phyloP scores from a whole-genome alignment of 768 basidiomycete genomes.

The Tephrocybe sp. region DNA sequence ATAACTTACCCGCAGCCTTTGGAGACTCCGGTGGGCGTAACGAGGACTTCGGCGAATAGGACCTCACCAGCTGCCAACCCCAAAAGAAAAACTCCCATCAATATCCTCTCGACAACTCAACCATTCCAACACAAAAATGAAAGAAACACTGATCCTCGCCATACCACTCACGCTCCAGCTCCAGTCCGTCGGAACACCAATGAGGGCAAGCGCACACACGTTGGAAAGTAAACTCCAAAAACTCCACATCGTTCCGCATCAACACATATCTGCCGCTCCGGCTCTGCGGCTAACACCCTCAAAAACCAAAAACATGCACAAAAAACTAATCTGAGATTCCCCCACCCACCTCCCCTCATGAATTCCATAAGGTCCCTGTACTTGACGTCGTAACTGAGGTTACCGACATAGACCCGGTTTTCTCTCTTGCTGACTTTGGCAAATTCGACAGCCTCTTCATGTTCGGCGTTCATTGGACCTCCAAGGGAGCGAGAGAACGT shows the following conservation, averaged over 20 bases:
- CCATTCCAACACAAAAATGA: constrained; percentile 47
- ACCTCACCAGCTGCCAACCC: constrained; percentile 98
- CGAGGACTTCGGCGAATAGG: constrained; percentile 98
- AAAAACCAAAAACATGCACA: constrained; percentile 35
- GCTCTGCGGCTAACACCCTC: constrained; percentile 29
- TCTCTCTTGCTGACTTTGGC: constrained; percentile 96
- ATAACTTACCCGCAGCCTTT: constrained; percentile 96
- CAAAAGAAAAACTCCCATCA: constrained; percentile 92
- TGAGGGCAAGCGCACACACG: constrained; percentile 14
- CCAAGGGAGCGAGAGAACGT: constrained; percentile 79
- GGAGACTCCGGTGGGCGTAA: constrained; percentile 94
- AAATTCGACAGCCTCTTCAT: constrained; percentile 94
- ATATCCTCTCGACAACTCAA: constrained; percentile 81
- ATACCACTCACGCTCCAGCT: constrained; percentile 36
- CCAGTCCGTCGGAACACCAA: constrained; percentile 33
- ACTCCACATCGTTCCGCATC: constrained; percentile 17
- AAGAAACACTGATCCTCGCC: constrained; percentile 38
- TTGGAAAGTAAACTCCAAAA: constrained; percentile 23
- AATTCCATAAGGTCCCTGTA: constrained; percentile 99
- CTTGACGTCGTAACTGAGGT: constrained; percentile 98
- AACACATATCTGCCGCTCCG: constrained; percentile 21
- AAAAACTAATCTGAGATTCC: constrained; percentile 67
- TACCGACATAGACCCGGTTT: constrained; percentile 98
- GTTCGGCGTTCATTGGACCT: constrained; percentile 86
- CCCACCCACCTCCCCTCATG: constrained; percentile 99